Conservation (phyloP, 441 rosid genomes). For the Manihot esculenta region DNA sequence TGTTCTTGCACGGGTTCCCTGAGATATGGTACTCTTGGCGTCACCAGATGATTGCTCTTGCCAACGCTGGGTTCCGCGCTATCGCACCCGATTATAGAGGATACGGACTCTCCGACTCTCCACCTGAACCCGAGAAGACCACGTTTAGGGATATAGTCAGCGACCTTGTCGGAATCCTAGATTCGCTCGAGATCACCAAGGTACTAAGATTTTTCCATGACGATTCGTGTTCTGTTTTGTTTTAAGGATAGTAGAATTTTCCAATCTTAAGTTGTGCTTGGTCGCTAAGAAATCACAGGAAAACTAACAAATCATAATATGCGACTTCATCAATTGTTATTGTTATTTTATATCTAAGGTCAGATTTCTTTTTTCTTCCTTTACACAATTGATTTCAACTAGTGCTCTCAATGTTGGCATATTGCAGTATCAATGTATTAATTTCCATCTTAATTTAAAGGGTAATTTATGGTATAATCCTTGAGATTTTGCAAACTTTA, state of each 20-base stretch:
- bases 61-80: slow-evolving; percentile 45
- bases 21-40: slow-evolving; percentile 70
- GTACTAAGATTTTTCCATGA: slow-evolving; percentile 15
- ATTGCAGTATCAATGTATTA: no score
- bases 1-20: slow-evolving; percentile 64
- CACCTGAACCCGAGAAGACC: slow-evolving; percentile 45
- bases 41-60: slow-evolving; percentile 55
- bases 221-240: background rate
- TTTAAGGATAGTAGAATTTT: background rate
- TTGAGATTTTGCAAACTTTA: no score
- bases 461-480: no score
- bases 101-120: slow-evolving; percentile 51
- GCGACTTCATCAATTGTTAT: no score
- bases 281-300: background rate
- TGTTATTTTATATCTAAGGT: no score
- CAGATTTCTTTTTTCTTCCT: no score
- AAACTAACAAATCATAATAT: background rate
- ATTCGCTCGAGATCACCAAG: slow-evolving; percentile 38
- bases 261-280: background rate
- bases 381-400: no score
- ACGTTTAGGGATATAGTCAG: slow-evolving; percentile 29
- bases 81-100: slow-evolving; percentile 56
- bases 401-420: no score
- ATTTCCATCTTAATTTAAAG: no score
- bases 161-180: slow-evolving; percentile 42